Conservation (phyloP, 169 alveolate genomes). For the Plasmodium vivax region DNA sequence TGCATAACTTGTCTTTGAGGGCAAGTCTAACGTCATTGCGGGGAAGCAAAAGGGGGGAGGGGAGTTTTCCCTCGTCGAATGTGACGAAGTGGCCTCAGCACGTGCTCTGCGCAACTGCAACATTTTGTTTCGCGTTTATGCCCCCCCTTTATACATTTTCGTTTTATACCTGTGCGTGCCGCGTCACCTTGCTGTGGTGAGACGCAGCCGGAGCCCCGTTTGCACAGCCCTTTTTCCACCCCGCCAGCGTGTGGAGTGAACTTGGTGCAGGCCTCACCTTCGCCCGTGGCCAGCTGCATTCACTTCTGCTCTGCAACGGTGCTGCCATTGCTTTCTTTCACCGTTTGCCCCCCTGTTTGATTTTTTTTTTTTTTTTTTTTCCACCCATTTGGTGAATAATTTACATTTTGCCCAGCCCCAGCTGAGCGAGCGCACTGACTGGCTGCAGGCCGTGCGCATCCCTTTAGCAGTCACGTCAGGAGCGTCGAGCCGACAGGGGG, state of each 20-base stretch:
- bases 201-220: not conserved
- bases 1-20: not conserved
- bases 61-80: not conserved
- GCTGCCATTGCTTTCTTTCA: not conserved
- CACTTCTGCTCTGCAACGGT: not conserved
- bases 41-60: not conserved
- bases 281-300: not conserved
- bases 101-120: not conserved
- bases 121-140: not conserved
- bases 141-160: not conserved
- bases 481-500: not conserved
- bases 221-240: not conserved
- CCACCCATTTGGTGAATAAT: not conserved
- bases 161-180: not conserved
- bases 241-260: not conserved
- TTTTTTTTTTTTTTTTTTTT: too few relatives aligned
- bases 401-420: not conserved
- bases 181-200: not conserved
- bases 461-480: not conserved
- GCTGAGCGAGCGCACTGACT: not conserved
- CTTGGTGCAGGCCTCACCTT: not conserved
- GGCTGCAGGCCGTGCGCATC: not conserved
- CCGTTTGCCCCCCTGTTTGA: not conserved
- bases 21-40: not conserved
- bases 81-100: not conserved